Evolutionary conservation across 2,329 filamentous ascomycete genomes (phyloP).

Genomic region (Colletotrichum liaoningense): DNA sequence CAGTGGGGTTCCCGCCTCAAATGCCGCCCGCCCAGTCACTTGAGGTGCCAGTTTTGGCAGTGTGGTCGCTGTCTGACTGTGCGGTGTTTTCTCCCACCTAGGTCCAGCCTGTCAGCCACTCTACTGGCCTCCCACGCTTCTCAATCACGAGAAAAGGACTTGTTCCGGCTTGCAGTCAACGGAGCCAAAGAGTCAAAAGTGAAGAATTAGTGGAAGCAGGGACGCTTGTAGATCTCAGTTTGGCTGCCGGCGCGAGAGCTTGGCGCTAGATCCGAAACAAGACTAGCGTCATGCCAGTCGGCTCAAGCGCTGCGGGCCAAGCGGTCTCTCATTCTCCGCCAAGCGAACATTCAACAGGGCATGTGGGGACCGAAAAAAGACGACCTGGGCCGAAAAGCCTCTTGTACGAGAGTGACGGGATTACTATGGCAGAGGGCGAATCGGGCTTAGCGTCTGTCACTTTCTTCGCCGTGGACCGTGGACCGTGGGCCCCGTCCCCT

Average conservation of each 20-base stretch:
- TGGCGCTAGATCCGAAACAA: background rate
- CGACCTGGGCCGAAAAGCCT: background rate
- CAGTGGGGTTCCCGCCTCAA: conserved; percentile 25
- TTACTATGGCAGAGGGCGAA: background rate
- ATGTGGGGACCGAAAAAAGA: background rate
- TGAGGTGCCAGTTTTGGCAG: background rate
- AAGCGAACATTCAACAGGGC: background rate
- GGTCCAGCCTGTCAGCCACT: too few species aligned
- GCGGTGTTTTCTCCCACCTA: background rate
- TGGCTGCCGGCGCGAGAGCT: background rate
- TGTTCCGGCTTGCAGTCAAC: too few species aligned
- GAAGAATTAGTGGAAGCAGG: background rate
- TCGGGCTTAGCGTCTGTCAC: background rate
- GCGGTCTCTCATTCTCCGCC: background rate
- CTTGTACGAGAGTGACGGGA: background rate
- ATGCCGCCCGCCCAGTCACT: background rate
- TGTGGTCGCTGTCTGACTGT: background rate
- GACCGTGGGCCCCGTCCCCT: background rate
- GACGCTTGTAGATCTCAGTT: conserved; percentile 1
- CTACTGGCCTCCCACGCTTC: too few species aligned
- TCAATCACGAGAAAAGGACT: background rate
- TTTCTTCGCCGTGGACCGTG: too few species aligned
- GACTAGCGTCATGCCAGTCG: background rate
- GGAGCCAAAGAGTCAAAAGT: background rate
- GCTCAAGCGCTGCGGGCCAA: background rate